Evolutionary conservation across 192 early-diverging fungal genomes (phyloP).

Genomic region (Podila verticillata): DNA sequence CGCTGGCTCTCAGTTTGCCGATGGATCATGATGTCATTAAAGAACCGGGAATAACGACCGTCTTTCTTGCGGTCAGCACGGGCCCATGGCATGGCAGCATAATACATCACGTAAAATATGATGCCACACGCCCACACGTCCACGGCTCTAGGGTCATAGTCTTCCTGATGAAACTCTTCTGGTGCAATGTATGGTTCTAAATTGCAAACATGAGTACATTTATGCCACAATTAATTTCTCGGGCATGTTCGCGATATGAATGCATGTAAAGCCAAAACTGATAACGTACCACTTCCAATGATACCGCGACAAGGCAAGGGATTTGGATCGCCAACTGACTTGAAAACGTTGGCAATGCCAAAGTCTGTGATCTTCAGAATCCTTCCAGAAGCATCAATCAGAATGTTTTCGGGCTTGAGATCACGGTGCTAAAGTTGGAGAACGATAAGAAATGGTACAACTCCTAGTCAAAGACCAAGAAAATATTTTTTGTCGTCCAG

Average conservation of each 20-base stretch:
- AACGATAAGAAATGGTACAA: not conserved
- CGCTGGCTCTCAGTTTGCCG: slow-evolving; percentile 18
- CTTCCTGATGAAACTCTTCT: slow-evolving; percentile 68
- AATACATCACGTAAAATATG: slow-evolving; percentile 45
- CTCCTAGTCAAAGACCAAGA: too few relatives aligned
- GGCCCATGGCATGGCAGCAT: slow-evolving; percentile 47
- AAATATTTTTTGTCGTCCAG: too few relatives aligned
- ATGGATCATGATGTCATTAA: slow-evolving; percentile 22
- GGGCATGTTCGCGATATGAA: not conserved
- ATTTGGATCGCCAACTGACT: slow-evolving; percentile 65
- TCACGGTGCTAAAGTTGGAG: slow-evolving; percentile 63
- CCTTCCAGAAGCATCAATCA: slow-evolving; percentile 64
- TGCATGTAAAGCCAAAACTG: not conserved
- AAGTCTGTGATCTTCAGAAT: slow-evolving; percentile 87
- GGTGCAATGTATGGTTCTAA: slow-evolving; percentile 87
- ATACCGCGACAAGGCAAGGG: slow-evolving; percentile 72
- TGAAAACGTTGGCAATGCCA: slow-evolving; percentile 79
- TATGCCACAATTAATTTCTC: too few relatives aligned
- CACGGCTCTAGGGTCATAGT: slow-evolving; percentile 78
- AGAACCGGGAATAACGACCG: slow-evolving; percentile 17
- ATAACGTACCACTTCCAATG: slow-evolving; percentile 68
- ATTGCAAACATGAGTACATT: not conserved
- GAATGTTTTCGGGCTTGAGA: slow-evolving; percentile 84
- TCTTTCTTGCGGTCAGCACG: slow-evolving; percentile 40
- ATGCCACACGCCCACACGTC: slow-evolving; percentile 49